Evolutionary conservation across 2,329 filamentous ascomycete genomes (phyloP), one percentile per base, ranked within the genome.

Genomic region (Penicillium janthinellum): DNA sequence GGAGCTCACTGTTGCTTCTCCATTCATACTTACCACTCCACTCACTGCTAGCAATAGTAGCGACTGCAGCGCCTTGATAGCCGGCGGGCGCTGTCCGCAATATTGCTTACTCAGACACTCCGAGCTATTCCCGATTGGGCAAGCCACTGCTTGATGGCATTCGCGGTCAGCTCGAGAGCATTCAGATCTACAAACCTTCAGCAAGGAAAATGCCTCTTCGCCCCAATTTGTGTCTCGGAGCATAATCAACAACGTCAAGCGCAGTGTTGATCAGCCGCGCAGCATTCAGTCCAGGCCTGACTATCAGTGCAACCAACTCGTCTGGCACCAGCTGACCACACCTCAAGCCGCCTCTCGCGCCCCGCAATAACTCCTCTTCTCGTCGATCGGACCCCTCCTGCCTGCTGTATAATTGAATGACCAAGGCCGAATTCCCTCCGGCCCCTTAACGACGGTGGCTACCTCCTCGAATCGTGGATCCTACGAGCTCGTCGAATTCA

Each of bases 401-500:
- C 42, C 50, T 42, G 51, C 35, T 49, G 25, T 50, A 25, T 50
- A 54, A 56, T 63, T 61, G 56, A 22, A 57, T 62, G 56, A 59
- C 41, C 38, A 28, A 62, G 66, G 66, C 54, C 60, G 62, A 67
- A 35, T 49, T 45, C 42, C 39, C 39, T 54, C 59, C 64, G 63
- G 60, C 61, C 55, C 22, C 51, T 35, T 53, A 28, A 58, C 61
- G 61, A 70, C 64, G 56, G 68, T 67, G 70, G 66, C 67, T 65
- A 58, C 63, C 51, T 58, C 66, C 55, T 45, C 61, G 54, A 64
- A 48, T 39, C 65, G 39, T 51, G 67, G 71, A 62, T 70, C 67
- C 55, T 71, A 77, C 59, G 74, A 77, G 62, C 74, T 77, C 58
- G 68, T 66, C 64, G 64, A 72, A 45, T 66, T 71, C 60, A 51